Base-by-base conservation (phyloP, 371 early-diverging fungal genomes). In the Mucor saturninus region DNA sequence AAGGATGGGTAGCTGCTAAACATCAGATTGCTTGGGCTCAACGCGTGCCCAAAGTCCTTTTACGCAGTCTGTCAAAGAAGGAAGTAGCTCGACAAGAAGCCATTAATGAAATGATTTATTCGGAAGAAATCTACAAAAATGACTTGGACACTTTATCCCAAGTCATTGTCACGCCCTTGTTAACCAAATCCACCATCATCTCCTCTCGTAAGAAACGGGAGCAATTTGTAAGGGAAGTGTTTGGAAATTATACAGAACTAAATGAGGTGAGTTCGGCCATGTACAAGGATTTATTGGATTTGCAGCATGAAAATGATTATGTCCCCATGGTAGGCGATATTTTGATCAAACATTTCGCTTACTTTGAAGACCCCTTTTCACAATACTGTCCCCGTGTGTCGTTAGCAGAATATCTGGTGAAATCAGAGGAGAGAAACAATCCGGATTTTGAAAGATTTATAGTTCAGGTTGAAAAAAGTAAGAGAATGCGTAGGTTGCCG, bases 51-150 rank as follows among this genome's bases (percentile, higher is more conserved):
- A 81, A 85, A 58, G 89, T 88, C 11, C 72, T 97, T 5, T 69
- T 90, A 7, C 86, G 87, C 13, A 85, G 84, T 1, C 79, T 92
- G 2, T 84, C 91, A 1, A 83, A 89, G 30, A 71, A 82, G 11
- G 98, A 98, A 71, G 84, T 87, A 61, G 93, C 91, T 48, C 84
- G 97, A 1, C 98, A 98, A 73, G 97, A 98, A 72, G 90, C 90
- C 15, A 93, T 98, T 61, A 95, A 91, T 74, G 98, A 98, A 71
- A 69, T 97, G 66, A 91, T 98, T 37, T 87, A 93, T 56, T 93
- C 93, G 3, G 97, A 97, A 73, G 86, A 88, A 64, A 92, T 91
- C 62, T 97, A 91, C 74, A 91, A 93, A 29, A 83, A 84, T 29
- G 98, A 97, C 68, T 54, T 85, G 21, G 62, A 73, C 4, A 61